phyloP scores from a whole-genome alignment of 148 eudicot species.

The Polygonum maritimum region DNA sequence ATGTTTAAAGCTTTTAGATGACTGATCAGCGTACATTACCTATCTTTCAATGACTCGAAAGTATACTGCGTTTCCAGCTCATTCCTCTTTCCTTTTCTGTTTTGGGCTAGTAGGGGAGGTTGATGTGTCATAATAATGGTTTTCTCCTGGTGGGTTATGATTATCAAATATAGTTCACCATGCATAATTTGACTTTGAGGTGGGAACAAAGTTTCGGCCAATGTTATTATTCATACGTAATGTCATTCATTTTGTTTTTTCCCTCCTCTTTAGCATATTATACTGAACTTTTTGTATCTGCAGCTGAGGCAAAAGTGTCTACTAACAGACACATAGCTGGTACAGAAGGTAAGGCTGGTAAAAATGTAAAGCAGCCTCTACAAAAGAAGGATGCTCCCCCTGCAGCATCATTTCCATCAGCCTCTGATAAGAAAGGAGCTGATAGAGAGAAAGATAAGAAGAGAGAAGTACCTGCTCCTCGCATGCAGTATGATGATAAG shows the following conservation, averaged over 20 bases:
- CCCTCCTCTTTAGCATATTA: background rate
- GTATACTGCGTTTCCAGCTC: background rate
- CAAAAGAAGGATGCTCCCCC: conserved; percentile 39
- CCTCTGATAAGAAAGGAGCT: conserved; percentile 51
- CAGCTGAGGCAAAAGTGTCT: conserved; percentile 23
- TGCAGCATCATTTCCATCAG: conserved; percentile 29
- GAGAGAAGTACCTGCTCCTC: conserved; percentile 71
- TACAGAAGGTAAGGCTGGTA: conserved; percentile 26
- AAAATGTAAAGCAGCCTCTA: conserved; percentile 33
- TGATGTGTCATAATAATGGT: background rate
- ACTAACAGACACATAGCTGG: conserved; percentile 20
- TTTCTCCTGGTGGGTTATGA: background rate
- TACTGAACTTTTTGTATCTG: background rate
- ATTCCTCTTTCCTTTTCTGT: background rate
- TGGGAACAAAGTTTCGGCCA: background rate
- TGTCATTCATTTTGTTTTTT: background rate
- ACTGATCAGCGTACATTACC: background rate
- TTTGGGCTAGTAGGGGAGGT: background rate
- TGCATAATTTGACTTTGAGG: background rate
- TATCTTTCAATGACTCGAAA: background rate
- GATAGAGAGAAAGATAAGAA: conserved; percentile 82
- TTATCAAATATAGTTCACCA: background rate
- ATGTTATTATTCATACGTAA: background rate
- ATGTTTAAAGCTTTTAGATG: background rate
- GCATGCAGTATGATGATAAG: conserved; percentile 87